Evolutionary conservation across 805 yeast genomes (phyloP).

Genomic region (Wickerhamiella parazyma): DNA sequence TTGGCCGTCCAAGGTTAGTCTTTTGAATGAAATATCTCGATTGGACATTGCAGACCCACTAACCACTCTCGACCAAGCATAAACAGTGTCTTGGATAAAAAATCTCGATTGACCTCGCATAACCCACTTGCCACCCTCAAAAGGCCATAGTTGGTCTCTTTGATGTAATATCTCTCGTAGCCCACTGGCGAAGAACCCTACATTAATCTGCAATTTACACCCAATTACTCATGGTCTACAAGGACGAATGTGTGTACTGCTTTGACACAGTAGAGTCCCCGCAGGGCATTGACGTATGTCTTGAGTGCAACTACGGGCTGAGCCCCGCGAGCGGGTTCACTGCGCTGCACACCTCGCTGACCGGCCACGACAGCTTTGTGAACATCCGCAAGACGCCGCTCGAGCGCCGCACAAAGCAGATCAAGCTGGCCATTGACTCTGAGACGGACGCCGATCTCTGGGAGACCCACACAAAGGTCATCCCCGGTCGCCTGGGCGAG

Average conservation of each 20-base stretch:
- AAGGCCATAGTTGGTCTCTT: no score
- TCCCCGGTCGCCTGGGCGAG: constrained; percentile 28
- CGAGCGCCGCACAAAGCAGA: constrained; percentile 31
- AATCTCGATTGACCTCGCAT: no score
- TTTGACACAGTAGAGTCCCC: constrained; percentile 50
- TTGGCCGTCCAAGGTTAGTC: no score
- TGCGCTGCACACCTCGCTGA: constrained; percentile 36
- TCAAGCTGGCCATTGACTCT: constrained; percentile 56
- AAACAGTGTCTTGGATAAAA: no score
- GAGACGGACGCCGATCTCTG: constrained; percentile 49
- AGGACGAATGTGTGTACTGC: constrained; percentile 84
- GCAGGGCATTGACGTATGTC: constrained; percentile 60
- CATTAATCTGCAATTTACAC: no score
- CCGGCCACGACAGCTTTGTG: constrained; percentile 44
- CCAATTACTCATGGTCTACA: constrained; percentile 34
- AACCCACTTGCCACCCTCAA: no score
- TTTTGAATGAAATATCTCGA: no score
- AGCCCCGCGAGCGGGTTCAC: constrained; percentile 53
- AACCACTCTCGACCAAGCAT: no score
- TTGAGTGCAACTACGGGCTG: constrained; percentile 41
- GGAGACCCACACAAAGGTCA: constrained; percentile 33
- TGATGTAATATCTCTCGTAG: no score
- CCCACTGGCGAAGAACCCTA: no score
- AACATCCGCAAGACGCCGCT: constrained; percentile 39
- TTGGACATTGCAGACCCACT: no score